Conservation (phyloP, 345 rosid genomes). For the Corchorus capsularis region DNA sequence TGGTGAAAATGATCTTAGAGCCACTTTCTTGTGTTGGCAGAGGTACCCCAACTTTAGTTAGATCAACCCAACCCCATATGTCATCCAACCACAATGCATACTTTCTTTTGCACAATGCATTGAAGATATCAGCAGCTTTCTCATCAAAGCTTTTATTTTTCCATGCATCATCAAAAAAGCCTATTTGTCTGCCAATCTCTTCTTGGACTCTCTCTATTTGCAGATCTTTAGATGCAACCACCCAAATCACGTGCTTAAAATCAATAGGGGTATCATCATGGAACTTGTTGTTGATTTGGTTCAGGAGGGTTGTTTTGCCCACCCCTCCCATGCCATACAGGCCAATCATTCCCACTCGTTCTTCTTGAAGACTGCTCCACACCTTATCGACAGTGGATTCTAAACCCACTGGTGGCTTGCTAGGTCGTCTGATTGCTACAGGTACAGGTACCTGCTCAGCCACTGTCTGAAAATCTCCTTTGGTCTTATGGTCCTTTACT, state of each 20-base stretch:
- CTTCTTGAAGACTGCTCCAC: background rate
- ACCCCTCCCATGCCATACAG: slow-evolving; percentile 18
- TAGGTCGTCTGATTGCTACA: background rate
- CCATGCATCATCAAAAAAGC: background rate
- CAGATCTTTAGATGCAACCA: background rate
- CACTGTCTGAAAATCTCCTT: background rate
- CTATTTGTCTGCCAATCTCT: background rate
- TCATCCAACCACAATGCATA: slow-evolving; percentile 31
- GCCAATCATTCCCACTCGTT: background rate
- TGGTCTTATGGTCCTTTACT: background rate
- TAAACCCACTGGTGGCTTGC: background rate
- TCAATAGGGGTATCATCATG: background rate
- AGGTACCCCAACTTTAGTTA: slow-evolving; percentile 17
- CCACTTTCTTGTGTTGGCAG: slow-evolving; percentile 8
- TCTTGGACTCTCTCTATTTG: background rate
- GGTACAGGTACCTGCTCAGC: background rate
- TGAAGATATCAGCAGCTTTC: slow-evolving; percentile 9
- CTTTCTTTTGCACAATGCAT: background rate
- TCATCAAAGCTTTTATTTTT: background rate
- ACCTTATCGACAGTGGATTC: background rate
- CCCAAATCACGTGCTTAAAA: background rate
- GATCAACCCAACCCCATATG: slow-evolving; percentile 23
- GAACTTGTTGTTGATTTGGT: background rate
- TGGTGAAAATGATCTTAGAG: slow-evolving; percentile 29
- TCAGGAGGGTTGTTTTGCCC: slow-evolving; percentile 25